Base-by-base conservation (phyloP, 2,329 filamentous ascomycete genomes). In the Beauveria caledonica region DNA sequence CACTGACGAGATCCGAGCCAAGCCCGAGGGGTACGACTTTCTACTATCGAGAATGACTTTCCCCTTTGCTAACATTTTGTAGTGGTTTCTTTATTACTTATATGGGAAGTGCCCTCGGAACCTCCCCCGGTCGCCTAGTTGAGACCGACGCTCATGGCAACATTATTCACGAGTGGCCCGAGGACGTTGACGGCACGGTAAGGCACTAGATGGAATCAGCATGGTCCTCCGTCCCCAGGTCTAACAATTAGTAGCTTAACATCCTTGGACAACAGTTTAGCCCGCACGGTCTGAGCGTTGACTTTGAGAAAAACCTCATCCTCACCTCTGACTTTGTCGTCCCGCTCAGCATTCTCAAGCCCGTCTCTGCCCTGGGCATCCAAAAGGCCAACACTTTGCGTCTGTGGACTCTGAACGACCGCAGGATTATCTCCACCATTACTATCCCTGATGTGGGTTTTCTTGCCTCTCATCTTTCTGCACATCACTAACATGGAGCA, bases 321-420 rank as follows among this genome's bases (percentile, higher is more conserved):
- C 71, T 86, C 0, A 86, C 83, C 2, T 85, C 82, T 0, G 84
- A 86, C 72, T 87, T 85, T 64, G 80, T 86, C 21, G 81, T 85
- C 13, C 84, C 84, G 1, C 68, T 84, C n/a, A 78, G 77, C 52
- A 83, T 86, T 67, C 73, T 86, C 42, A 86, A 86, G 74, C 83
- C 83, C 1, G 64, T 66, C 17, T 66, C 64, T 15, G 80, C 75
- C 49, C 64, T 76, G 5, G 81, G 81, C 6, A 81, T 85, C 54
- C 71, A 78, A 59, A 74, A 73, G 42, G 83, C 80, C 46, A 77
- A 84, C 68, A 86, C 83, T 0, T 75, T 86, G 2, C 79, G 83
- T 3, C 77, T 86, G 2, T 86, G 83, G 83, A 77, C 83, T 58
- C 73, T 86, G 5, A 66, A 73, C 19, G 70, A 71, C 19, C 76